Conservation (phyloP, 768 basidiomycete species). For the Peribolospora baueri region DNA sequence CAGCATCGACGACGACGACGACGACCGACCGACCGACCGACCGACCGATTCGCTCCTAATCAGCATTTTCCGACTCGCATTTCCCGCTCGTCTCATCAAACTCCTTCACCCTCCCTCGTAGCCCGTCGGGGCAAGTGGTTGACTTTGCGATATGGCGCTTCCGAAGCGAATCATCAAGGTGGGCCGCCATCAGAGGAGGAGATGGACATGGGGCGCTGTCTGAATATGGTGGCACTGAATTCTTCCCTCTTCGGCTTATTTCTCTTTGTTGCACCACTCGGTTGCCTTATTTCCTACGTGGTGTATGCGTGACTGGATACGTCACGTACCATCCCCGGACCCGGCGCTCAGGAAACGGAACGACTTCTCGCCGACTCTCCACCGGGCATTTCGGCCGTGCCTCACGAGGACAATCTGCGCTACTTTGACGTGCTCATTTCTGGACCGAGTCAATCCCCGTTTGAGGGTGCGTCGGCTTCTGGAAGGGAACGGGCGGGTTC, state of each 20-base stretch:
- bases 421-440: conserved; percentile 97
- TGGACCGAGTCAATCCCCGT: conserved; percentile 84
- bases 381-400: conserved; percentile 81
- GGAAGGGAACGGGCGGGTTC: conserved; percentile 11
- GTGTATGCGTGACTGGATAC: not conserved
- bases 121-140: no score
- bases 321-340: not conserved
- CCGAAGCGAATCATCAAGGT: conserved; percentile 16
- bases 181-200: not conserved
- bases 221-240: not conserved
- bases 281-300: not conserved
- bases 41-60: no score
- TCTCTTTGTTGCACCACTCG: not conserved
- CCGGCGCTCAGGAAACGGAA: conserved; percentile 59
- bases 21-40: no score
- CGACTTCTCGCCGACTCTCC: conserved; percentile 87
- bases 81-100: no score
- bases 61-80: no score
- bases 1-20: no score
- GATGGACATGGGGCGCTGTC: not conserved
- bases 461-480: conserved; percentile 37
- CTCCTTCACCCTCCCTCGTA: no score
- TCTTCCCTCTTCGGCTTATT: no score
- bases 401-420: conserved; percentile 89
- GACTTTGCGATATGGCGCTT: not conserved